These are phyloP conservation scores for Debaryomycetaceae sp. DNA, from an alignment of 1,139 yeast species.

Conservation along the genomic window DNA sequence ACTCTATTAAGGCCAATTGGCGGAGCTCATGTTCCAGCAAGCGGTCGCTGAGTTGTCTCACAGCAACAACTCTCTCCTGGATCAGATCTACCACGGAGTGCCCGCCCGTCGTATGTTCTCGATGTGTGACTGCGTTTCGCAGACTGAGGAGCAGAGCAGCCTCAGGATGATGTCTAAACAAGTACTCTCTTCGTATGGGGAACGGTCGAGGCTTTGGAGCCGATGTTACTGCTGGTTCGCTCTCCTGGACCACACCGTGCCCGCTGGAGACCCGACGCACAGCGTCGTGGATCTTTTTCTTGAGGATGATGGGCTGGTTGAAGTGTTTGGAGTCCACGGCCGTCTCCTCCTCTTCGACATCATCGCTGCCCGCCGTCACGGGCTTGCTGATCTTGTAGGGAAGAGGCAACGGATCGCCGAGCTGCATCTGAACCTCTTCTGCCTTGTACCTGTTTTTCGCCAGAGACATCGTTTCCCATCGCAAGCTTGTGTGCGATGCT, in stretches of 20 bases:
- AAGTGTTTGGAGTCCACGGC: constrained; percentile 13
- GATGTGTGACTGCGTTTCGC: neutral
- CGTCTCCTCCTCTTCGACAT: constrained; percentile 14
- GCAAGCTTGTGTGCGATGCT: neutral
- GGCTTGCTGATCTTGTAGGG: constrained; percentile 21
- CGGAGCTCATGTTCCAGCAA: neutral
- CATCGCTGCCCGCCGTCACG: constrained; percentile 2
- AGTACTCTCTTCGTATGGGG: neutral
- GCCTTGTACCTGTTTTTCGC: neutral
- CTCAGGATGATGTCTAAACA: neutral
- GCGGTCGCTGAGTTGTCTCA: neutral
- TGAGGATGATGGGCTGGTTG: constrained; percentile 3
- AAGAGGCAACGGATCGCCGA: constrained; percentile 38
- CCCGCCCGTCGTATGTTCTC: neutral
- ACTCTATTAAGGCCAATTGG: neutral
- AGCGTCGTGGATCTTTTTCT: constrained; percentile 1
- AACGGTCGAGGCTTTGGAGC: neutral
- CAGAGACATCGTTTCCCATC: neutral
- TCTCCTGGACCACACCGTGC: constrained; percentile 2
- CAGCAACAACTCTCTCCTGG: neutral
- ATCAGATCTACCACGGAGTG: neutral
- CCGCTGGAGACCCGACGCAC: neutral
- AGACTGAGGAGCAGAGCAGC: neutral
- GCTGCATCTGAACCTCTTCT: constrained; percentile 8
- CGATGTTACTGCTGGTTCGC: neutral